Evolutionary conservation across 495 filamentous ascomycete species (phyloP).

Genomic region (Aspergillus olivimuriae): DNA sequence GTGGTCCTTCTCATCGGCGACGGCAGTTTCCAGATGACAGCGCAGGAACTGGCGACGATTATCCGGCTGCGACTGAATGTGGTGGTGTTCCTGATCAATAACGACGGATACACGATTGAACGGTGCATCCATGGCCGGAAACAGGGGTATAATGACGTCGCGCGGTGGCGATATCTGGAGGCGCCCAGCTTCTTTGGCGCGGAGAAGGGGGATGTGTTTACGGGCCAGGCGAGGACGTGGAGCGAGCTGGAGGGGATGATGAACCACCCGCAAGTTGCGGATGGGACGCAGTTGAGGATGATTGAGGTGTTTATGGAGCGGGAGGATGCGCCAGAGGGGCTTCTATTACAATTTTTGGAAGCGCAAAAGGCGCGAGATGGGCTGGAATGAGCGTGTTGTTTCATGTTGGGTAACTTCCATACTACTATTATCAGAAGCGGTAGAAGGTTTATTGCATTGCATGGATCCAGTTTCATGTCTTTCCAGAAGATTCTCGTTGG

Average conservation of each 20-base stretch:
- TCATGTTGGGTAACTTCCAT: too few relatives aligned
- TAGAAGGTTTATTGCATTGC: too few relatives aligned
- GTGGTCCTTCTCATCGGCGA: constrained; percentile 71
- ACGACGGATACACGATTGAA: constrained; percentile 68
- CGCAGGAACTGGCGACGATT: constrained; percentile 70
- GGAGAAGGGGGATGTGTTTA: constrained; percentile 6
- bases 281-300: too few relatives aligned
- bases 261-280: not conserved
- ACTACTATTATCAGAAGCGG: too few relatives aligned
- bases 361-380: too few relatives aligned
- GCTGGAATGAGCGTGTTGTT: too few relatives aligned
- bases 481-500: too few relatives aligned
- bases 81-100: constrained; percentile 69
- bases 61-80: constrained; percentile 58
- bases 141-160: constrained; percentile 65
- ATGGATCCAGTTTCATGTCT: too few relatives aligned
- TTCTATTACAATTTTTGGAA: too few relatives aligned
- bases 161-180: constrained; percentile 51
- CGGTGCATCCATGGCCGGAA: constrained; percentile 63
- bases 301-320: too few relatives aligned
- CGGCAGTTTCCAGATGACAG: constrained; percentile 73
- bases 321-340: too few relatives aligned
- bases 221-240: constrained; percentile 12
- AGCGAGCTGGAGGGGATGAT: constrained; percentile 10
- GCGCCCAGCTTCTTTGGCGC: constrained; percentile 30